Base-by-base conservation (phyloP, 2,329 filamentous ascomycete genomes). In the Arthrobotrys iridis region DNA sequence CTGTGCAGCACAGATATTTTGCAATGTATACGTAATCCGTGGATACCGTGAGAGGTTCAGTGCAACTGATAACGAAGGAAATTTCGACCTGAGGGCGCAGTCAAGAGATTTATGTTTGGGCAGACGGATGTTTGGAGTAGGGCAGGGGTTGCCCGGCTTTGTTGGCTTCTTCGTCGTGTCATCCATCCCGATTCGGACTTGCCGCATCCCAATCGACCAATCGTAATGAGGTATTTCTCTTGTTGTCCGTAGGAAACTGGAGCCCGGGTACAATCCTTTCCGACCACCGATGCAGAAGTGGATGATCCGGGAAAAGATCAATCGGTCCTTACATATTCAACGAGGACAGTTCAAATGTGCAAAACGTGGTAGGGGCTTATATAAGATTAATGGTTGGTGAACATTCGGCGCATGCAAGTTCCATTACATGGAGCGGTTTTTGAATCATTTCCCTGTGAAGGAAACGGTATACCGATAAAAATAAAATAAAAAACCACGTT, bases 241-340 rank as follows among this genome's bases (percentile, higher is more conserved):
- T 30, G 2, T 7, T 10, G 35, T 48, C n/a, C 8, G n/a, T n/a
- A n/a, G n/a, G 28, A 59, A 40, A 65, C 60, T 41, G 60, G 24
- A 55, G 20, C 8, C 41, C 60, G 60, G 60, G 22, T 11, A 22
- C 22, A 20, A 5, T 26, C 43, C 2, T 26, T 67, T 22, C 65
- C 55, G 57, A 62, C 13, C 55, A 55, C 65, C 65, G 65, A 62
- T 70, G 65, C 43, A 59, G 52, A 43, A 24, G 22, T 41, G 55
- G 55, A 60, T 63, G 55, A 57, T 63, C 66, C 66, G 66, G 52
- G 5, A 20, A 18, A 60, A 41, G 55, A 18, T 48, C 13, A 28
- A 52, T 28, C 30, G 43, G 43, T 7, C 24, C 22, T 30, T 8
- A 22, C 8, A 20, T 66, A 52, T 52, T 20, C 35, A 57, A 8